Base-by-base conservation (phyloP, 352 stramenopile genomes). In the Pythium sp. region DNA sequence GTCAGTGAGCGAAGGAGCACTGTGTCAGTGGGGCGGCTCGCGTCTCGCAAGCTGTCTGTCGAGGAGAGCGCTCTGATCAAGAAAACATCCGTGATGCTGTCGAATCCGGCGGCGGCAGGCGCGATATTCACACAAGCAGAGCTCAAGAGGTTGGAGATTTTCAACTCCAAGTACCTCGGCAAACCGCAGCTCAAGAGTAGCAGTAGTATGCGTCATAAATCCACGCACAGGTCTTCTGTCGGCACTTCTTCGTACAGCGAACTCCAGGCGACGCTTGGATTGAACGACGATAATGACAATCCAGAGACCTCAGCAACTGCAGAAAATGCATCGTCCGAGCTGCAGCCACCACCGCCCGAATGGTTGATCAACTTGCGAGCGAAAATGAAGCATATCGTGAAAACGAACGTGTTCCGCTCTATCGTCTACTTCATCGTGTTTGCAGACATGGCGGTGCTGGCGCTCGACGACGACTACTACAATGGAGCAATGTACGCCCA, bases 71-170 rank as follows among this genome's bases (percentile, higher is more conserved):
- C 74, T 46, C 58, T 81, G 34, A 69, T 90, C 46, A 73, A 75
- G 14, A 82, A 79, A 32, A 82, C 81, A 30, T 92, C 84, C 30
- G 65, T 79, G 49, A 71, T 92, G 24, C 69, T 92, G 3, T 73
- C 82, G 22, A 82, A 71, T 58, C 74, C 80, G 32, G 75, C 77
- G 32, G 78, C 75, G 2, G 68, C 72, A 2, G 70, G 72, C 30
- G 65, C 81, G 2, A 76, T 90, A 49, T 69, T 83, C 64, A 73
- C 73, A 8, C 76, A 87, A 54, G 46, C 70, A 0, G 81, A 89
- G 41, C 68, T 77, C 38, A 75, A 79, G 64, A 69, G 71, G 2
- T 61, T 90, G 18, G 69, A 86, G 56, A 67, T 68, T 4, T 82
- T 91, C 38, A 72, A 75, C 0, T 70, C 68, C 36, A 84, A 79